Evolutionary conservation across 306 rosid species (phyloP).

Genomic region (Sphenostylis stenocarpa): DNA sequence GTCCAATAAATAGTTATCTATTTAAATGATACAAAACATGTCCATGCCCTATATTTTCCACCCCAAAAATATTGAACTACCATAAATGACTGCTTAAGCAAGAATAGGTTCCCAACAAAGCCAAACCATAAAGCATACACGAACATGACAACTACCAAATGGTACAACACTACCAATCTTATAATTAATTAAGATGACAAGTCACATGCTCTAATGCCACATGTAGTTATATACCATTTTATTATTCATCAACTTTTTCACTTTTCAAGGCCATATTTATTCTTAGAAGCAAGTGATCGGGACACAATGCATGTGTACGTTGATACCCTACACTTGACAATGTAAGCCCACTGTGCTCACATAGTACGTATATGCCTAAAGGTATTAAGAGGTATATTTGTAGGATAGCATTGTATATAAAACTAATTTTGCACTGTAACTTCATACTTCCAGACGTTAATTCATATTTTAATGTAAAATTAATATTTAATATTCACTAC

Average conservation of each 20-base stretch:
- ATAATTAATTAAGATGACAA: slow-evolving; percentile 2
- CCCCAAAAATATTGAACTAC: not conserved
- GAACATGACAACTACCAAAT: not conserved
- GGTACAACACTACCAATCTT: not conserved
- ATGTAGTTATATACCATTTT: slow-evolving; percentile 9
- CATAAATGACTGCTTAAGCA: not conserved
- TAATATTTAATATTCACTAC: not conserved
- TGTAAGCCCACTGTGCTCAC: not conserved
- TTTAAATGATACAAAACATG: not conserved
- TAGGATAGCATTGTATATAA: not conserved
- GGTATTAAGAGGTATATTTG: not conserved
- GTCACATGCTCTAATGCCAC: slow-evolving; percentile 14
- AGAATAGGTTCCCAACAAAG: slow-evolving; percentile 9
- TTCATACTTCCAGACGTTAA: not conserved
- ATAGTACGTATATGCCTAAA: not conserved
- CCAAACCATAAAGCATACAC: not conserved
- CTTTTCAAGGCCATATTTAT: slow-evolving; percentile 15
- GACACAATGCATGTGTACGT: not conserved
- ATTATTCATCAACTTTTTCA: not conserved
- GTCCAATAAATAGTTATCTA: not conserved
- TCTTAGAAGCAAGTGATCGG: not conserved
- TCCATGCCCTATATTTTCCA: not conserved
- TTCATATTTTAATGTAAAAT: not conserved
- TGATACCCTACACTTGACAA: not conserved
- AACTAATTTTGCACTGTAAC: not conserved